A percentile compares a stretch with the other conserved stretches of the same genome.
Evolutionary conservation across 1,284 basidiomycete genomes (phyloP).

Genomic region (Retiboletus flavoniger): DNA sequence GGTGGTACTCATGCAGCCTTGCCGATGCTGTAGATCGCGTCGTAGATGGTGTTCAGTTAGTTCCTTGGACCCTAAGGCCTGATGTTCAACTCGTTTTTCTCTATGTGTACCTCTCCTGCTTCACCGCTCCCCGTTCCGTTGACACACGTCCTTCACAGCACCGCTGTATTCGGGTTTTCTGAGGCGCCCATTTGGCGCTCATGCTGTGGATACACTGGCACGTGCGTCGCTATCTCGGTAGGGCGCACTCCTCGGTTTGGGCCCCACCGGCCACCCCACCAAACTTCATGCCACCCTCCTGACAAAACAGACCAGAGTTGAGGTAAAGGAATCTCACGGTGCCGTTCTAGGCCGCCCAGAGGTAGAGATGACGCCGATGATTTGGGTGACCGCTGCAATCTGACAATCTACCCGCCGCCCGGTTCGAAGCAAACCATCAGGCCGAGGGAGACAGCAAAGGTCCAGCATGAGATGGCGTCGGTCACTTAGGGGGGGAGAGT

Average conservation of each 20-base stretch:
- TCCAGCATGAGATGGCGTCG: slow-evolving; percentile 52
- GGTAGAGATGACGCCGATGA: slow-evolving; percentile 36
- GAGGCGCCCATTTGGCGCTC: slow-evolving; percentile 9
- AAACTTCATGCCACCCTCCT: slow-evolving; percentile 18
- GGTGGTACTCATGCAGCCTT: slow-evolving; percentile 8
- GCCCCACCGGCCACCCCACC: neutral
- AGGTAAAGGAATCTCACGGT: slow-evolving; percentile 63
- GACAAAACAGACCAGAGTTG: slow-evolving; percentile 44
- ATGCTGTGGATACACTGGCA: slow-evolving; percentile 7
- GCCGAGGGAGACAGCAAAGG: slow-evolving; percentile 55
- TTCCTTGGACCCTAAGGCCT: slow-evolving; percentile 10
- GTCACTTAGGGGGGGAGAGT: slow-evolving; percentile 44
- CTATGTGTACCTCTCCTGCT: slow-evolving; percentile 1
- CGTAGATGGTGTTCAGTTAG: slow-evolving; percentile 3
- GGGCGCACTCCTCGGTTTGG: neutral
- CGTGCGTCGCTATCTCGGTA: slow-evolving; percentile 14
- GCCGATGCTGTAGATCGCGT: slow-evolving; percentile 13
- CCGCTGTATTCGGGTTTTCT: neutral
- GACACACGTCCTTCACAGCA: slow-evolving; percentile 1
- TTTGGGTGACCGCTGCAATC: neutral
- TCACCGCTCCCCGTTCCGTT: neutral
- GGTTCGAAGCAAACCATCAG: slow-evolving; percentile 52
- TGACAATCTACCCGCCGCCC: neutral
- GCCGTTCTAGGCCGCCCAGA: slow-evolving; percentile 56
- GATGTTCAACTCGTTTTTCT: slow-evolving; percentile 7